phyloP scores from a whole-genome alignment of 2,329 filamentous ascomycete species.

The Verticillium tricorpus region DNA sequence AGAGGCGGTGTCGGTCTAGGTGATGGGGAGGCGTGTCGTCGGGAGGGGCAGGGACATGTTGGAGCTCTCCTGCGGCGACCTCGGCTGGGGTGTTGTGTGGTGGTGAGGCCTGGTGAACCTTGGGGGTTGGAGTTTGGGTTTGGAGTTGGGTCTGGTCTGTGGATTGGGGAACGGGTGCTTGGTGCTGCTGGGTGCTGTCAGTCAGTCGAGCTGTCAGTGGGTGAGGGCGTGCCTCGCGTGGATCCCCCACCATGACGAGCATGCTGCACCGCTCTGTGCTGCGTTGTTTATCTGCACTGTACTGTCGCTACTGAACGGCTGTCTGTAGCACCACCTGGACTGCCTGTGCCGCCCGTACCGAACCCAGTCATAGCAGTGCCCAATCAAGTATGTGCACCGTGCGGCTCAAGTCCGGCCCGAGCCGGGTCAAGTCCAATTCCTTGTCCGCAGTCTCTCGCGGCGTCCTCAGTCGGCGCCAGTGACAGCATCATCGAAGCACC shows the following conservation, averaged over 20 bases:
- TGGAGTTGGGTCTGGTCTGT: not conserved
- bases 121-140: not conserved
- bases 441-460: no score
- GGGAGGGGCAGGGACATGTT: not conserved
- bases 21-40: not conserved
- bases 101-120: not conserved
- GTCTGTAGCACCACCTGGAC: no score
- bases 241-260: constrained; percentile 2
- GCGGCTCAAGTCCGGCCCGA: constrained; percentile 3
- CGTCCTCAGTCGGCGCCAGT: not conserved
- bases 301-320: no score
- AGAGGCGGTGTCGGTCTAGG: constrained; percentile 1
- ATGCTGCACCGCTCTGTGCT: not conserved
- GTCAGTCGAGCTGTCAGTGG: not conserved
- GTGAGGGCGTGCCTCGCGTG: not conserved
- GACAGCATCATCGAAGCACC: not conserved
- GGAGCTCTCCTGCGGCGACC: not conserved
- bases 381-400: not conserved
- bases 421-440: not conserved
- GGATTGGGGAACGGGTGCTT: not conserved
- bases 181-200: not conserved
- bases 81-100: no score
- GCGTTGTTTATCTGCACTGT: no score
- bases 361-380: no score
- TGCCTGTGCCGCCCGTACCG: no score